phyloP scores from a whole-genome alignment of 108 stramenopile genomes.

The Fistulifera solaris region DNA sequence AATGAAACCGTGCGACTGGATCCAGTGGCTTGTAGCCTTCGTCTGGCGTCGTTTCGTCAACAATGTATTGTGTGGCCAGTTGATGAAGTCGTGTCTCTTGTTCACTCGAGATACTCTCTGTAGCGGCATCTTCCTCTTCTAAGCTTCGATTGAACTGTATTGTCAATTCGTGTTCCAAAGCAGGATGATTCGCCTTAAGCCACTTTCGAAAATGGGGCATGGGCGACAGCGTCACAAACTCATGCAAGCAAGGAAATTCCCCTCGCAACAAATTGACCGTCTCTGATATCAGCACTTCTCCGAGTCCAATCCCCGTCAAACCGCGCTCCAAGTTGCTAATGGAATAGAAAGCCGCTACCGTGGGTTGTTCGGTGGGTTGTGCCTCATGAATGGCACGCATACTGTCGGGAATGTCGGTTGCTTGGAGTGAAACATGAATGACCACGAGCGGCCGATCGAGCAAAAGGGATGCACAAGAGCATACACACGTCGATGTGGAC shows the following conservation, averaged over 20 bases:
- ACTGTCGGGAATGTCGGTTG: neutral
- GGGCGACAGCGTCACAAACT: constrained; percentile 83
- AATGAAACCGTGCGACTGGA: constrained; percentile 77
- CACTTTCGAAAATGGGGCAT: constrained; percentile 82
- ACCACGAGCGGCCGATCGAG: constrained; percentile 83
- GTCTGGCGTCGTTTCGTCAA: constrained; percentile 44
- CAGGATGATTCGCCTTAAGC: constrained; percentile 35
- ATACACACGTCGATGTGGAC: constrained; percentile 70
- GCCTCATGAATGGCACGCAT: constrained; percentile 31
- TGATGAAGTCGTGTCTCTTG: constrained; percentile 25
- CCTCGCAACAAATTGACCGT: constrained; percentile 45
- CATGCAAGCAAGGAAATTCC: constrained; percentile 40
- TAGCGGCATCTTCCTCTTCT: neutral
- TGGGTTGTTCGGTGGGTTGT: constrained; percentile 19
- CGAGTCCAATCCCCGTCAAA: constrained; percentile 80
- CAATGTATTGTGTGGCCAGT: constrained; percentile 60
- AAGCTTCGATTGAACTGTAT: neutral
- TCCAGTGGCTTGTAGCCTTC: constrained; percentile 45
- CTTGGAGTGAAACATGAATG: constrained; percentile 78
- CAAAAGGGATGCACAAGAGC: constrained; percentile 82
- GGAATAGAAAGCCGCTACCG: constrained; percentile 87
- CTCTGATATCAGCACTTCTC: constrained; percentile 80
- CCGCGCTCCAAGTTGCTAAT: constrained; percentile 80
- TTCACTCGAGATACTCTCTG: neutral
- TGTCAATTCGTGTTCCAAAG: neutral